Base-by-base conservation (phyloP, 345 rosid genomes). In the Passiflora organensis region DNA sequence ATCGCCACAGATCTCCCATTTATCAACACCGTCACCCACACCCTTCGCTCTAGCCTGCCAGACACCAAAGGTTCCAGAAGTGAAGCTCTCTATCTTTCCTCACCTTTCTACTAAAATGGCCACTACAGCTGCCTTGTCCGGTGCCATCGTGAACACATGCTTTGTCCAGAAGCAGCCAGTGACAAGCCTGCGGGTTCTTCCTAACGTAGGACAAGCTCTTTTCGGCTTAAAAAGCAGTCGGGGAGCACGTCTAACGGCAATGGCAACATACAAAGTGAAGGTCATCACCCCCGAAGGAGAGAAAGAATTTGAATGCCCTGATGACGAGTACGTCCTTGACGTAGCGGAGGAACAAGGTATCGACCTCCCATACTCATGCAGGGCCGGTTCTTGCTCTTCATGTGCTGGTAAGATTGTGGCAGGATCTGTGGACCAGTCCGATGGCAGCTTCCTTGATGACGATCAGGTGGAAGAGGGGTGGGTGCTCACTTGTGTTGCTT, bases 361-460 rank as follows among this genome's bases (percentile, higher is more conserved):
- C 8, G 98, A 88, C 62, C 64, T 88, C 48, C 98, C 98, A 1
- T 91, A 84, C 91, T 91, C 96, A 0, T 91, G 98, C 83, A 74
- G 98, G 62, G 96, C 96, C 1, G 98, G 98, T 12, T 69, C 98
- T 20, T 91, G 98, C 78, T 86, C 96, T 1, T 77, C 87, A 6
- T 91, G 98, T 51, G 91, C 91, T 0, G 96, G 95, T 8, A 86
- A 74, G 52, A 46, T 91, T 4, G 23, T 50, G 0, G 9, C 25
- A 1, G 98, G 96, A 1, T 1, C 12, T 0, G 78, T 91, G 45
- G 94, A 91, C 37, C 98, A 91, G 68, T 78, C 87, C n/a, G 98
- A 91, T 47, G 73, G 73, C 14, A 77, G 83, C 68, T 91, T 86
- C 83, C 93, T 91, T 11, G 96, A 88, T 11, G 91, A 88, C 54